Conservation (phyloP, 2,329 filamentous ascomycete genomes). For the Aspergillus tubingensis region DNA sequence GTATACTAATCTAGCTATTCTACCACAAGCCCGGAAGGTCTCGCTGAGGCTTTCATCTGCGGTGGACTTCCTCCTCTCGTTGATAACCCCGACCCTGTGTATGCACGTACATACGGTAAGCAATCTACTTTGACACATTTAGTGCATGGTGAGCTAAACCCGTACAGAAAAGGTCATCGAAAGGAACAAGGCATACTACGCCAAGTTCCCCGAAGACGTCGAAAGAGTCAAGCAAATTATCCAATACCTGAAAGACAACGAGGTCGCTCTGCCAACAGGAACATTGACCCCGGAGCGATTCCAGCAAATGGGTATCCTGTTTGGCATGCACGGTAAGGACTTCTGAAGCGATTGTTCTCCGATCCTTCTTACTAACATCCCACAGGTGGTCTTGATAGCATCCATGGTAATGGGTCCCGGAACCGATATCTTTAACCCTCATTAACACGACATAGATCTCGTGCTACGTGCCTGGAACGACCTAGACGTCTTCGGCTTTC, state of each 20-base stretch:
- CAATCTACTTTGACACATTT: neutral
- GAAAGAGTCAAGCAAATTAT: constrained; percentile 67
- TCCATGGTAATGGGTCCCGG: constrained; percentile 58
- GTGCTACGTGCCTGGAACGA: constrained; percentile 72
- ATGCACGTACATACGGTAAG: constrained; percentile 65
- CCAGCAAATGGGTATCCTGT: constrained; percentile 72
- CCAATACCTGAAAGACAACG: constrained; percentile 62
- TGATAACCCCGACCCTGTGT: constrained; percentile 71
- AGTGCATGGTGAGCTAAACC: constrained; percentile 15
- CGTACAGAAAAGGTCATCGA: constrained; percentile 60
- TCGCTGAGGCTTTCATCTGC: constrained; percentile 80
- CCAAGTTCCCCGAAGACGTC: constrained; percentile 81
- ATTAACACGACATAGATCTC: constrained; percentile 48
- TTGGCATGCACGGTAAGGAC: constrained; percentile 69
- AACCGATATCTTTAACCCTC: neutral
- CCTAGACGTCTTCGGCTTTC: constrained; percentile 71
- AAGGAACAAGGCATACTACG: constrained; percentile 77
- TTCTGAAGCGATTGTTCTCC: neutral
- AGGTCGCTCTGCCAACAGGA: constrained; percentile 69
- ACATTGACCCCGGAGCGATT: constrained; percentile 72
- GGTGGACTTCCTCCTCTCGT: constrained; percentile 81
- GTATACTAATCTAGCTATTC: constrained; percentile 4
- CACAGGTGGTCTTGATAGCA: constrained; percentile 65
- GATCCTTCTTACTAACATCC: constrained; percentile 13
- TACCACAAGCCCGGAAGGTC: constrained; percentile 61